Evolutionary conservation across 1,139 yeast species (phyloP).

Genomic region (Nakaseomyces uthaithaninus): DNA sequence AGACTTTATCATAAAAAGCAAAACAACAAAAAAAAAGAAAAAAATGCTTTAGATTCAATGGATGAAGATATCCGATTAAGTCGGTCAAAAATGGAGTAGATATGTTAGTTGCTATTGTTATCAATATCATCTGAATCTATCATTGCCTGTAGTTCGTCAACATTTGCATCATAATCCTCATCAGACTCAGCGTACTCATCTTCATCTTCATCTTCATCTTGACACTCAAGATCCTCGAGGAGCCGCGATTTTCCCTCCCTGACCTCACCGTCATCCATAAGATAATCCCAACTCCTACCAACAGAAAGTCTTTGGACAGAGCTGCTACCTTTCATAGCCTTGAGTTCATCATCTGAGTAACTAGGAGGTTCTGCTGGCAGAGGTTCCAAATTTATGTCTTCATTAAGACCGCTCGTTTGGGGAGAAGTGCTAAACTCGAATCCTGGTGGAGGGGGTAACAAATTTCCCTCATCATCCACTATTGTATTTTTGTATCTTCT

Average conservation of each 20-base stretch:
- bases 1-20: no score
- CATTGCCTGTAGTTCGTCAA: conserved; percentile 10
- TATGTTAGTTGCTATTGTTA: not conserved
- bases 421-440: conserved; percentile 31
- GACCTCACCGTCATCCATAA: conserved; percentile 7
- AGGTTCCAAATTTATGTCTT: conserved; percentile 30
- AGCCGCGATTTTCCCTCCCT: conserved; percentile 2
- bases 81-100: no score
- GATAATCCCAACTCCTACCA: conserved; percentile 7
- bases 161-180: conserved; percentile 9
- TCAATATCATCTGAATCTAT: conserved; percentile 2
- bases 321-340: not conserved
- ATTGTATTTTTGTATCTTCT: conserved; percentile 28
- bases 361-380: conserved; percentile 35
- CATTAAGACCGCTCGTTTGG: conserved; percentile 16
- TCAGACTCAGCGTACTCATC: conserved; percentile 16
- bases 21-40: not conserved
- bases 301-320: conserved; percentile 5
- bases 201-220: conserved; percentile 15
- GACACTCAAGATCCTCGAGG: not conserved
- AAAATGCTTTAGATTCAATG: no score
- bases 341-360: conserved; percentile 28
- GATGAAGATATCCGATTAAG: no score
- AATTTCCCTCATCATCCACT: conserved; percentile 20
- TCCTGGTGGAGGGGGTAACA: conserved; percentile 33